Percentiles rank a stretch among this genome's conserved stretches.
Evolutionary conservation across 1,139 yeast genomes (phyloP).

Genomic region (Blastobotrys indianensis): DNA sequence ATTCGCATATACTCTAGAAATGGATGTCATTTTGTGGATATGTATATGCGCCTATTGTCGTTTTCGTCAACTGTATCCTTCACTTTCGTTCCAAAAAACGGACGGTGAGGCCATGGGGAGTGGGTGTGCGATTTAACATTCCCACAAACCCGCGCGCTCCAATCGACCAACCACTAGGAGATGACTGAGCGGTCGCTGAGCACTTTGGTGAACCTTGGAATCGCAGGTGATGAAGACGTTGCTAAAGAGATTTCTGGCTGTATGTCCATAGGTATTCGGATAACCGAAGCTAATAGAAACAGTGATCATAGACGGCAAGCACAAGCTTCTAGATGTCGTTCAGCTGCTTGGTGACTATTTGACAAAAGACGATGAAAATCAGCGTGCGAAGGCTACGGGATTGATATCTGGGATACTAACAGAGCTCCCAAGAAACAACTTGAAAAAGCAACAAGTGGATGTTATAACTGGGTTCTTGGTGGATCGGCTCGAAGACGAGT

Average conservation of each 20-base stretch:
- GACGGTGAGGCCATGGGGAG: not conserved
- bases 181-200: no score
- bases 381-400: conserved; percentile 41
- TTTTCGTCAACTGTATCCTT: no score
- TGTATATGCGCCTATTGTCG: not conserved
- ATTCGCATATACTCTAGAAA: conserved; percentile 74
- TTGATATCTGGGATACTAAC: conserved; percentile 53
- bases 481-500: conserved; percentile 61
- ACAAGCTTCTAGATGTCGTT: conserved; percentile 49
- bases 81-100: no score
- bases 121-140: no score
- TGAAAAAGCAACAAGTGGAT: conserved; percentile 56
- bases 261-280: conserved; percentile 6
- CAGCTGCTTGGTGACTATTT: conserved; percentile 53
- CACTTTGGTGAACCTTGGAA: conserved; percentile 25
- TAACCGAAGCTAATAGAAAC: not conserved
- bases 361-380: conserved; percentile 58
- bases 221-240: conserved; percentile 32
- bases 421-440: conserved; percentile 34
- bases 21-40: conserved; percentile 36
- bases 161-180: no score
- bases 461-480: conserved; percentile 63
- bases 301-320: conserved; percentile 32
- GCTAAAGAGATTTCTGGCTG: conserved; percentile 30
- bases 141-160: no score